Conservation (phyloP, 768 basidiomycete species). For the Tricholoma hemisulphureum region DNA sequence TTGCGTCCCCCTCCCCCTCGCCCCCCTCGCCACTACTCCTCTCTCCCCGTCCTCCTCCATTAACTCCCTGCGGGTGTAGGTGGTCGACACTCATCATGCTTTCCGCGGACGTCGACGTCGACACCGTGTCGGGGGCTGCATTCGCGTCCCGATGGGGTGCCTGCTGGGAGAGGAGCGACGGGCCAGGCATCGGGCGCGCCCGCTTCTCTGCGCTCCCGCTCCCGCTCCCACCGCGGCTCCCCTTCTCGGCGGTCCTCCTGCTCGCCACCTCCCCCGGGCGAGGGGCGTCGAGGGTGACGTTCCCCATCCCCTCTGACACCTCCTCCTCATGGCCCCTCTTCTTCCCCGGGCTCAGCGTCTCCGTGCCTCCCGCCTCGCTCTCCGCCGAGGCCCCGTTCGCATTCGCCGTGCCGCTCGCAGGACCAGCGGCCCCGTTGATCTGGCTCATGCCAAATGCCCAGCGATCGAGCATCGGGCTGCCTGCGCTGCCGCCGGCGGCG, state of each 20-base stretch:
- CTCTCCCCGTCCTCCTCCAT: background rate
- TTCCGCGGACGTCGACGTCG: background rate
- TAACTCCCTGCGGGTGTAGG: background rate
- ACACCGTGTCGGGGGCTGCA: background rate
- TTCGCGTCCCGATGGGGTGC: conserved; percentile 33
- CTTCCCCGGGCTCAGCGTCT: background rate
- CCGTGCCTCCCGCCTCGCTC: background rate
- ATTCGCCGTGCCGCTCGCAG: conserved; percentile 13
- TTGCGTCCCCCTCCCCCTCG: background rate
- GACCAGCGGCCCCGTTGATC: conserved; percentile 74
- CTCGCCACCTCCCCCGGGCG: too few species aligned
- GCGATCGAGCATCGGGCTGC: conserved; percentile 75
- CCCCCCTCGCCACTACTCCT: background rate
- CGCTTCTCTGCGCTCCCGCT: conserved; percentile 21
- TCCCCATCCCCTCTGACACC: background rate
- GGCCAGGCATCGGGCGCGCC: conserved; percentile 40
- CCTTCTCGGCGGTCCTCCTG: conserved; percentile 16
- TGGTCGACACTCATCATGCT: background rate
- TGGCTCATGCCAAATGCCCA: conserved; percentile 92
- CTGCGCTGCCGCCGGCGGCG: conserved; percentile 25
- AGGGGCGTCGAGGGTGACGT: background rate
- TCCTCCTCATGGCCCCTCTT: background rate
- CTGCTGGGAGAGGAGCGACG: conserved; percentile 74
- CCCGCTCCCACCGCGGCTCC: conserved; percentile 27
- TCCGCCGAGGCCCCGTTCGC: background rate